Conservation (phyloP, 2,329 filamentous ascomycete species). For the Colletotrichum gloeosporioides region DNA sequence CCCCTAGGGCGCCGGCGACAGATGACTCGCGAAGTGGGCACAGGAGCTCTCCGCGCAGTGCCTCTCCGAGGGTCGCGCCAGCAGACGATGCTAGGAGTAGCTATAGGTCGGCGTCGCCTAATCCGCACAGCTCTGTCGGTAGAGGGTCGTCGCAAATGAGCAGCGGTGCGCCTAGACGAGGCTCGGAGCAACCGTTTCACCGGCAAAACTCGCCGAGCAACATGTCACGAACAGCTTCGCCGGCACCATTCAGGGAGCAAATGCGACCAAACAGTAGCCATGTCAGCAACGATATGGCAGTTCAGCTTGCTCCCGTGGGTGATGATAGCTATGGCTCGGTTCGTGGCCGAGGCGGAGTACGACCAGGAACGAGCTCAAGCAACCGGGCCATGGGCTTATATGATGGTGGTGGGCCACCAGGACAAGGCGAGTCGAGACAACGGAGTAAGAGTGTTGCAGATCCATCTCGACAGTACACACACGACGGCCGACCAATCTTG, state of each 20-base stretch:
- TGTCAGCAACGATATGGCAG: conserved; percentile 64
- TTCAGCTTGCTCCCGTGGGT: conserved; percentile 66
- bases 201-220: conserved; percentile 58
- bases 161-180: not conserved
- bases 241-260: conserved; percentile 52
- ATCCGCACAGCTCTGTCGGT: conserved; percentile 56
- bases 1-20: conserved; percentile 64
- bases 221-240: conserved; percentile 51
- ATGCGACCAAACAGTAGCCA: conserved; percentile 58
- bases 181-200: conserved; percentile 56
- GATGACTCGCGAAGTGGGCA: conserved; percentile 47
- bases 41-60: conserved; percentile 60
- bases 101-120: conserved; percentile 64
- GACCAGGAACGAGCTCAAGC: conserved; percentile 50
- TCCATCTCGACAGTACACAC: conserved; percentile 79
- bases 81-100: conserved; percentile 48
- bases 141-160: conserved; percentile 14
- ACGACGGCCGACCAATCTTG: conserved; percentile 85
- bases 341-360: conserved; percentile 52
- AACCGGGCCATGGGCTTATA: conserved; percentile 59
- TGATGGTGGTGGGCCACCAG: conserved; percentile 48
- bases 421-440: conserved; percentile 50
- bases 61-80: conserved; percentile 65
- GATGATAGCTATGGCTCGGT: conserved; percentile 66
- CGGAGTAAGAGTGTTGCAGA: conserved; percentile 89